A percentile compares a stretch with the other conserved stretches of the same genome.
phyloP scores from a whole-genome alignment of 2,329 filamentous ascomycete genomes.

The Phaeosphaeria sp. region DNA sequence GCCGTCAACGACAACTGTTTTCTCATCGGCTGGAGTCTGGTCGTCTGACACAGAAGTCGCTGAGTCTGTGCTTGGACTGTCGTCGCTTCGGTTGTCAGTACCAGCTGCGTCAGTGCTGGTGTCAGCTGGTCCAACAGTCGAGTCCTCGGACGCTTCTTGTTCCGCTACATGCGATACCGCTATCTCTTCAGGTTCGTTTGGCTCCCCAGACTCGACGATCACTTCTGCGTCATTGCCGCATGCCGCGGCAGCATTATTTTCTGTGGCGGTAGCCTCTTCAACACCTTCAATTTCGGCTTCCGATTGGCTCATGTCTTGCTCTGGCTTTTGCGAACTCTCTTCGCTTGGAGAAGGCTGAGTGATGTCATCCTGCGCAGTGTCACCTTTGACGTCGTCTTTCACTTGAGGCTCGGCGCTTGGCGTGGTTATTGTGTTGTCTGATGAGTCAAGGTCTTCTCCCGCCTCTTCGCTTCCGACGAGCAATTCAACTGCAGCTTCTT shows the following conservation, averaged over 20 bases:
- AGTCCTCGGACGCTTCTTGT: neutral
- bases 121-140: neutral
- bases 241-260: neutral
- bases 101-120: neutral
- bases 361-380: neutral
- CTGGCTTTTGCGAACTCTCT: neutral
- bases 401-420: neutral
- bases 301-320: neutral
- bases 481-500: neutral
- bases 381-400: neutral
- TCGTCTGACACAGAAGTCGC: neutral
- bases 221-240: neutral
- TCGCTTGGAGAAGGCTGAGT: neutral
- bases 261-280: neutral
- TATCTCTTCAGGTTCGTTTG: neutral
- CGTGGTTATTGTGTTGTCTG: neutral
- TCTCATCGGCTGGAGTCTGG: neutral
- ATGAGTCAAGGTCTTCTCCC: slow-evolving; percentile 2
- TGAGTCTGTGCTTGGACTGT: neutral
- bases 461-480: neutral
- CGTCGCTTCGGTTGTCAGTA: neutral
- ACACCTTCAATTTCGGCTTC: neutral
- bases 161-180: neutral
- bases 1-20: neutral
- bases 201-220: neutral